Conservation (phyloP, 805 yeast species). For the Wickerhamiella slavikovae region DNA sequence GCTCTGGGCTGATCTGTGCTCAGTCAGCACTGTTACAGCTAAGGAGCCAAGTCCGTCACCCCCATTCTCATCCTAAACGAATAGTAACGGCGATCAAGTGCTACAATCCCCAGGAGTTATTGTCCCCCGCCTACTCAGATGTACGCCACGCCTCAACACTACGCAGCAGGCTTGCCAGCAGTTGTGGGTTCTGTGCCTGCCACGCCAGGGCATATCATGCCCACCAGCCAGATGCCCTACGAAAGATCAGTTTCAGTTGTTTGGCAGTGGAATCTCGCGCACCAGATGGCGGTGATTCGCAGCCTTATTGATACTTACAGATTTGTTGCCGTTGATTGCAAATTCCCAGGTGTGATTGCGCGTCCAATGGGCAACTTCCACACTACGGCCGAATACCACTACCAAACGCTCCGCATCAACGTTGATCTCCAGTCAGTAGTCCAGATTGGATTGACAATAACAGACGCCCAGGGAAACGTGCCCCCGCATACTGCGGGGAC, state of each 20-base stretch:
- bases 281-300: slow-evolving; percentile 21
- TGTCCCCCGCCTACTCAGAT: too few species aligned
- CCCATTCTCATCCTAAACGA: too few species aligned
- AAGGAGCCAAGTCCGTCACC: too few species aligned
- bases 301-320: slow-evolving; percentile 20
- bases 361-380: slow-evolving; percentile 89
- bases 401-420: slow-evolving; percentile 82
- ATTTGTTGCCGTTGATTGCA: slow-evolving; percentile 46
- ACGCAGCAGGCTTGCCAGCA: too few species aligned
- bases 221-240: too few species aligned
- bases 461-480: slow-evolving; percentile 47
- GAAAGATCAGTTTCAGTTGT: slow-evolving; percentile 17
- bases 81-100: too few species aligned
- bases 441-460: slow-evolving; percentile 63
- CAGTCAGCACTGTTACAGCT: too few species aligned
- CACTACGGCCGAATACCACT: slow-evolving; percentile 80
- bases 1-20: too few species aligned
- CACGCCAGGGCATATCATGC: too few species aligned
- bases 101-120: too few species aligned
- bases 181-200: too few species aligned
- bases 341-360: slow-evolving; percentile 89
- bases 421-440: slow-evolving; percentile 71
- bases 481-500: slow-evolving; percentile 53
- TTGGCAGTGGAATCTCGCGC: slow-evolving; percentile 23
- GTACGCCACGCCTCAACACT: too few species aligned